These are phyloP conservation scores for Hypomyces rosellus DNA, from an alignment of 2,329 filamentous ascomycete species.

Conservation along the genomic window DNA sequence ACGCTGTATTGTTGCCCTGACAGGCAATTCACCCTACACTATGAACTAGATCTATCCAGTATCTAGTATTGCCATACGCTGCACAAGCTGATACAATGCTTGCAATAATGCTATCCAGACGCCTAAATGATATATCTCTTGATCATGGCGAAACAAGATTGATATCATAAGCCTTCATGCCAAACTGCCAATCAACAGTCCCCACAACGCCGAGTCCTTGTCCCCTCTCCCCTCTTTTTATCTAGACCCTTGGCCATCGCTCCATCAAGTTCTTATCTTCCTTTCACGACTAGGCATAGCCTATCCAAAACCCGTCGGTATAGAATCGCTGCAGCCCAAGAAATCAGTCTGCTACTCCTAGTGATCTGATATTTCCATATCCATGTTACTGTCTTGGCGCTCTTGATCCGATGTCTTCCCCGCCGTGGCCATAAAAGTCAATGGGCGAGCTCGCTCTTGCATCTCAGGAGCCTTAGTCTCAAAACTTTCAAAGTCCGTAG, in stretches of 20 bases:
- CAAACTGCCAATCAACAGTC: neutral
- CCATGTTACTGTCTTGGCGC: slow-evolving; percentile 23
- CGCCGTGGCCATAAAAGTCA: slow-evolving; percentile 19
- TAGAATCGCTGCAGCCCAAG: neutral
- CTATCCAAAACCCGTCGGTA: too few species aligned
- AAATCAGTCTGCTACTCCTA: slow-evolving; percentile 3
- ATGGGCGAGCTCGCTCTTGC: slow-evolving; percentile 33
- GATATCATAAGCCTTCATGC: neutral
- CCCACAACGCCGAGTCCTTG: too few species aligned
- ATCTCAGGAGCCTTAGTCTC: slow-evolving; percentile 33
- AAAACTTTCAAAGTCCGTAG: slow-evolving; percentile 12
- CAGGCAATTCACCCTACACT: too few species aligned
- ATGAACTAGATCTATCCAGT: too few species aligned
- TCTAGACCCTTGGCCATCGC: too few species aligned
- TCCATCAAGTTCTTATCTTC: neutral
- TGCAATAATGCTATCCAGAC: too few species aligned
- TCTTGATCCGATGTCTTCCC: slow-evolving; percentile 16
- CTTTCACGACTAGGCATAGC: too few species aligned
- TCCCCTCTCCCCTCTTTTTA: too few species aligned
- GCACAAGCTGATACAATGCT: neutral
- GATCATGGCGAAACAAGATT: neutral
- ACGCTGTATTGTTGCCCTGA: too few species aligned
- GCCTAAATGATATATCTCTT: too few species aligned
- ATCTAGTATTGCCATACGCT: neutral
- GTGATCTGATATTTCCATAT: slow-evolving; percentile 31